Percentiles rank a stretch among this genome's conserved stretches.
phyloP scores from a whole-genome alignment of 805 yeast genomes.

The Yarrowia hollandica region DNA sequence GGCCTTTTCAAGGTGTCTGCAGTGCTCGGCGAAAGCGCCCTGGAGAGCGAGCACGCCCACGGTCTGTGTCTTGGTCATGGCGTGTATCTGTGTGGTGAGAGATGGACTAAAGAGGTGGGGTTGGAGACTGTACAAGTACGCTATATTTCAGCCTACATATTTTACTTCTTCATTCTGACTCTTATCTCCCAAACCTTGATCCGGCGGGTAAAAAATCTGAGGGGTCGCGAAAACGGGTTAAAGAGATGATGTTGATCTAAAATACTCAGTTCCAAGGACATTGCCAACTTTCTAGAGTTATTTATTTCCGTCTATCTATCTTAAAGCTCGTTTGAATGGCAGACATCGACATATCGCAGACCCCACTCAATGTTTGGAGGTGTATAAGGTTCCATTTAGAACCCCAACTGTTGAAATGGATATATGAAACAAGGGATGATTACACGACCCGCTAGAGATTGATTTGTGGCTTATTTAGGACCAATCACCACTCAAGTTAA shows the following conservation, averaged over 20 bases:
- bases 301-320: too few relatives aligned
- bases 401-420: not conserved
- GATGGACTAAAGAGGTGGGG: not conserved
- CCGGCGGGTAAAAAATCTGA: not conserved
- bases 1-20: constrained; percentile 50
- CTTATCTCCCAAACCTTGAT: constrained; percentile 27
- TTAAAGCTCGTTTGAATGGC: too few relatives aligned
- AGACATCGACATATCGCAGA: too few relatives aligned
- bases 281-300: too few relatives aligned
- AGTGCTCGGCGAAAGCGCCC: constrained; percentile 76
- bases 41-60: constrained; percentile 77
- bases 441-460: too few relatives aligned
- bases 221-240: too few relatives aligned
- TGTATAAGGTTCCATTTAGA: not conserved
- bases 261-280: too few relatives aligned
- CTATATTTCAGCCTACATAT: not conserved
- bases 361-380: not conserved
- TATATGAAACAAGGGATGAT: not conserved
- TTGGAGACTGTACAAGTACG: not conserved
- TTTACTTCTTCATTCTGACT: not conserved
- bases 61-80: constrained; percentile 31
- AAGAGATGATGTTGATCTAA: too few relatives aligned
- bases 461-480: too few relatives aligned
- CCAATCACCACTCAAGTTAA: too few relatives aligned
- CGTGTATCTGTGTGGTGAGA: too few relatives aligned